Evolutionary conservation across 179 eudicot species (phyloP), one percentile per base, ranked within the genome.

Genomic region (Camellia oleifera): DNA sequence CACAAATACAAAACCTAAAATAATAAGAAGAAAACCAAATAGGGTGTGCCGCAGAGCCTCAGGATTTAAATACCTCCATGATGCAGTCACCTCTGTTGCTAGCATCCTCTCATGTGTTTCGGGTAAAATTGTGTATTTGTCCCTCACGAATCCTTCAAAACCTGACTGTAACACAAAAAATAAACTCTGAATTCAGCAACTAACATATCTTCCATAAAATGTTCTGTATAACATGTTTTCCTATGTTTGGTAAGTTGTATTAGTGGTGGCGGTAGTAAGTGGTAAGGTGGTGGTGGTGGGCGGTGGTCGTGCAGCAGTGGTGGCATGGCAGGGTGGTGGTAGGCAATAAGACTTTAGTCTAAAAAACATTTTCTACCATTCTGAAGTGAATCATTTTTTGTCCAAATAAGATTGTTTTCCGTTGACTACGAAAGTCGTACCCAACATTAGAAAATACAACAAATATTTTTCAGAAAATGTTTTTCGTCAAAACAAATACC

Each of bases 41-140:
- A 46, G 14, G 18, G 17, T 46, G 78, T 76, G 68, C 69, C 32
- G 4, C 57, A 46, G 62, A 52, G 42, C 3, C 53, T 7, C 26
- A 12, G 52, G 6, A 66, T 10, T 67, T 6, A 75, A 71, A 18
- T 88, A 96, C 99, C 92, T 91, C 99, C 99, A 96, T 32, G 92
- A 86, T 64, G 98, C 99, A 81, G 96, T 83, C 80, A 96, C 89
- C 71, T 90, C 92, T 3, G 98, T 96, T 80, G 98, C 98, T 86
- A 96, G 86, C 89, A 96, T 86, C 87, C 99, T 94, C 83, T 96
- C 99, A 9, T 92, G 85, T 72, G 99, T 94, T 77, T 96, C 99
- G 53, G 98, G 98, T 76, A 96, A 80, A 68, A 94, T 85, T 26
- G 99, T 96, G 84, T 89, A 86, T 73, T 88, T 88, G 86, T 96